phyloP scores from a whole-genome alignment of 192 early-diverging fungal species.

The Dimargaris cristalligena region DNA sequence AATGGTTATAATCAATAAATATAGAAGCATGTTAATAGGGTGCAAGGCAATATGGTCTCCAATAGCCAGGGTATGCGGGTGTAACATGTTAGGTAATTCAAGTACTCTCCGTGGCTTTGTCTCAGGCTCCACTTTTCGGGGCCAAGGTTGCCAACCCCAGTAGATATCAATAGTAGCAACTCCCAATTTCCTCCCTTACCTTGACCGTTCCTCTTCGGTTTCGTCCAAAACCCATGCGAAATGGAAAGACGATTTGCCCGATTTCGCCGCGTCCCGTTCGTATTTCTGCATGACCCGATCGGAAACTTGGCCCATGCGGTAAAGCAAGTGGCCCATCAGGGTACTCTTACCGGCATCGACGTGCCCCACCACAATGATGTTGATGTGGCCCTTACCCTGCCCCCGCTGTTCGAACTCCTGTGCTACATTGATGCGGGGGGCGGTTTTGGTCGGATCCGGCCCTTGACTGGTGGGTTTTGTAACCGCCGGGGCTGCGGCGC shows the following conservation, averaged over 20 bases:
- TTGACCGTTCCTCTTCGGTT: slow-evolving; percentile 71
- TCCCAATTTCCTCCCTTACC: no score
- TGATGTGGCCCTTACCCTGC: slow-evolving; percentile 22
- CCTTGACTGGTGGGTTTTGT: neutral
- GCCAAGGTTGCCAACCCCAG: no score
- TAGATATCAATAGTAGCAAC: no score
- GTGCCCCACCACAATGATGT: slow-evolving; percentile 84
- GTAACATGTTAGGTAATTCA: no score
- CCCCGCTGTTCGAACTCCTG: neutral
- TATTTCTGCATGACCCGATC: slow-evolving; percentile 75
- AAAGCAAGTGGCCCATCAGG: slow-evolving; percentile 89
- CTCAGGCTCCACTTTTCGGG: no score
- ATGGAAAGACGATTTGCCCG: slow-evolving; percentile 89
- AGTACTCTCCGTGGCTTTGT: no score
- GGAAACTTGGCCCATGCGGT: slow-evolving; percentile 72
- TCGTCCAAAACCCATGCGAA: slow-evolving; percentile 98
- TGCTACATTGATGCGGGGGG: neutral
- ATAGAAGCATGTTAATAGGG: no score
- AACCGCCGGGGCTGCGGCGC: neutral
- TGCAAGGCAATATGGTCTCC: no score
- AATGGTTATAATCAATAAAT: no score
- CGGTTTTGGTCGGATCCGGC: neutral
- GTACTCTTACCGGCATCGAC: slow-evolving; percentile 97
- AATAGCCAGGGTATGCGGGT: no score
- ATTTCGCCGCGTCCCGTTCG: slow-evolving; percentile 77